Evolutionary conservation across 2,329 filamentous ascomycete genomes (phyloP), one percentile per base, ranked within the genome.

Genomic region (Coniochaeta prunicola): DNA sequence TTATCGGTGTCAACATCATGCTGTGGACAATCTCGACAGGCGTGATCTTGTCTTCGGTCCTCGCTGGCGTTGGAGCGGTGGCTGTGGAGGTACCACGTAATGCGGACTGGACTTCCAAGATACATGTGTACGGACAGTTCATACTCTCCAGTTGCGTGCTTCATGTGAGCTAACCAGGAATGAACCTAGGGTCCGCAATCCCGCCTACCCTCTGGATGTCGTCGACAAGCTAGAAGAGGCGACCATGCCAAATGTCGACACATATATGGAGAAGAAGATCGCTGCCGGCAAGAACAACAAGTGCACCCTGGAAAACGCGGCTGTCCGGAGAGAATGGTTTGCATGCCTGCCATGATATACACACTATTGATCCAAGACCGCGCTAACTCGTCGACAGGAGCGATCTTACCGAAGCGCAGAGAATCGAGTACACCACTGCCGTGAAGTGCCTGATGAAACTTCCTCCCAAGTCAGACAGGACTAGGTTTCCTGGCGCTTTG

Each of bases 241-340:
- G 5, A 67, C 67, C 45, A 67, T 69, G 66, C 58, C 63, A 57
- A 69, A 66, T 24, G 65, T 69, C 31, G 64, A 69, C 12, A 61
- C 58, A 3, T 70, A 62, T 58, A 62, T 70, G 61, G 57, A 58
- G 9, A 65, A 66, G 36, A 68, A 68, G 59, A 62, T 62, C 21
- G 61, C 61, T n/a, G 65, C 65, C 4, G 60, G 59, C 48, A 64
- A 62, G 56, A 66, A 64, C 60, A 67, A 66, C 60, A 63, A 62
- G 55, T 70, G 67, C 60, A 68, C 68, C 10, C 62, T 69, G 17
- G 66, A 68, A 34, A 69, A 64, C 12, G 67, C 65, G 0, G 64
- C 59, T 5, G 62, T 70, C 7, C 62, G 67, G 21, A 60, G 65
- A 53, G 66, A 70, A 54, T 69, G 68, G 68, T 67, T 48, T 30